phyloP scores from a whole-genome alignment of 331 rosid species.

The Stylosanthes scabra region DNA sequence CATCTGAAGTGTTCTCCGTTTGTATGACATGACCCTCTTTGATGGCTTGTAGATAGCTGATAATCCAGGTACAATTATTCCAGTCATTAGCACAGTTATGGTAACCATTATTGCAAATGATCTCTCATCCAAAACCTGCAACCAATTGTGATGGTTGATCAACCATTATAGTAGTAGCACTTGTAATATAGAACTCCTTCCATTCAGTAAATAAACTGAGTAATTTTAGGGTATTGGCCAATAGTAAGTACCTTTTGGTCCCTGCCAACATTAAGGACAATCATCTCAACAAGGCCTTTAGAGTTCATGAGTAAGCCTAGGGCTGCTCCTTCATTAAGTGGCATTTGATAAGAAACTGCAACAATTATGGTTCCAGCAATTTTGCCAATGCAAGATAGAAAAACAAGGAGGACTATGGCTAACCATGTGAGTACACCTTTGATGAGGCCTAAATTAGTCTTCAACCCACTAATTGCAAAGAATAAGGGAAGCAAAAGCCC shows the following conservation, averaged over 20 bases:
- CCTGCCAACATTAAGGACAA: conserved; percentile 81
- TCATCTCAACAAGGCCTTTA: conserved; percentile 85
- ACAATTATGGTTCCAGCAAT: conserved; percentile 66
- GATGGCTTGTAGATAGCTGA: conserved; percentile 67
- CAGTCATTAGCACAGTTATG: conserved; percentile 71
- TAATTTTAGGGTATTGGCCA: too few species aligned
- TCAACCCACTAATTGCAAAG: conserved; percentile 84
- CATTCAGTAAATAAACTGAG: too few species aligned
- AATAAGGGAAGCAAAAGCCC: conserved; percentile 87
- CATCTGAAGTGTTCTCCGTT: conserved; percentile 69
- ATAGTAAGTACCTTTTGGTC: conserved; percentile 62
- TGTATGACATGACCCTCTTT: conserved; percentile 60
- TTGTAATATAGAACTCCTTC: not conserved
- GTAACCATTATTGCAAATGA: conserved; percentile 78
- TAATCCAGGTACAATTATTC: conserved; percentile 68
- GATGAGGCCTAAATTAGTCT: conserved; percentile 57
- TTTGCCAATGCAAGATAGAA: conserved; percentile 68
- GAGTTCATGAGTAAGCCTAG: conserved; percentile 94
- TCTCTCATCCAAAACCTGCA: conserved; percentile 72
- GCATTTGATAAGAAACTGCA: conserved; percentile 62
- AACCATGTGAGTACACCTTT: conserved; percentile 44
- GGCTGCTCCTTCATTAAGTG: conserved; percentile 65
- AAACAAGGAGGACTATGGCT: conserved; percentile 47
- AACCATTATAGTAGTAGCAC: not conserved
- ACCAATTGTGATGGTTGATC: not conserved